These are phyloP conservation scores for Globisporangium apiculatum DNA, from an alignment of 352 stramenopile species.

Conservation along the genomic window DNA sequence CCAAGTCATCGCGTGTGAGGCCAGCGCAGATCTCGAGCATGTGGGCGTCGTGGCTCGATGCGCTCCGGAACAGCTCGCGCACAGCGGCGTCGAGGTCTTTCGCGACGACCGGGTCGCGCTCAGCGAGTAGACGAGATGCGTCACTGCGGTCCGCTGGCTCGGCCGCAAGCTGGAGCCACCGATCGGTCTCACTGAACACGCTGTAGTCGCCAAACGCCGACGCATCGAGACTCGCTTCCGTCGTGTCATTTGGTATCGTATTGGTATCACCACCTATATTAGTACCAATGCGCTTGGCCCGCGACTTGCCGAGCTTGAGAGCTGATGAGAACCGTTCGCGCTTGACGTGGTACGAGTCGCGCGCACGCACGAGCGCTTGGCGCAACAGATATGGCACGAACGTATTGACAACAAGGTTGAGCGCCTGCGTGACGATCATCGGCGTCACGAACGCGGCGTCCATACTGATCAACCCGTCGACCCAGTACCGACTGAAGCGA, in stretches of 20 bases:
- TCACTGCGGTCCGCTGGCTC: slow-evolving; percentile 22
- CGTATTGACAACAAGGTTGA: slow-evolving; percentile 64
- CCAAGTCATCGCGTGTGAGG: slow-evolving; percentile 28
- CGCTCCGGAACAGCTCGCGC: slow-evolving; percentile 26
- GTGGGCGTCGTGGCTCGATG: slow-evolving; percentile 42
- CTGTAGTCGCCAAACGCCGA: slow-evolving; percentile 11
- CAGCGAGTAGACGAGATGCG: slow-evolving; percentile 22
- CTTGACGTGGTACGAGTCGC: slow-evolving; percentile 50
- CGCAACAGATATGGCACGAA: slow-evolving; percentile 51
- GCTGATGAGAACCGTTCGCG: slow-evolving; percentile 30
- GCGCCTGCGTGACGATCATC: slow-evolving; percentile 62
- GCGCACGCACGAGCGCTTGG: slow-evolving; percentile 31
- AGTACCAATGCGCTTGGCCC: background rate
- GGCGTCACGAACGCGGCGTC: slow-evolving; percentile 59
- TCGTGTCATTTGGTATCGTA: background rate
- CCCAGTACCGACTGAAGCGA: slow-evolving; percentile 54
- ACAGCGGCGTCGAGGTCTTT: slow-evolving; percentile 29
- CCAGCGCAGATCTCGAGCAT: slow-evolving; percentile 44
- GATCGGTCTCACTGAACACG: slow-evolving; percentile 14
- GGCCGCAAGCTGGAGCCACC: slow-evolving; percentile 27
- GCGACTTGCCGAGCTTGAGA: slow-evolving; percentile 17
- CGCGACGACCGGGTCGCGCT: slow-evolving; percentile 29
- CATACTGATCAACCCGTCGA: slow-evolving; percentile 51
- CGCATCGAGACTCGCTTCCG: slow-evolving; percentile 11
- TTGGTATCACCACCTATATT: too few relatives aligned